Evolutionary conservation across 2,329 filamentous ascomycete genomes (phyloP).

Genomic region (Microdochium paspali): DNA sequence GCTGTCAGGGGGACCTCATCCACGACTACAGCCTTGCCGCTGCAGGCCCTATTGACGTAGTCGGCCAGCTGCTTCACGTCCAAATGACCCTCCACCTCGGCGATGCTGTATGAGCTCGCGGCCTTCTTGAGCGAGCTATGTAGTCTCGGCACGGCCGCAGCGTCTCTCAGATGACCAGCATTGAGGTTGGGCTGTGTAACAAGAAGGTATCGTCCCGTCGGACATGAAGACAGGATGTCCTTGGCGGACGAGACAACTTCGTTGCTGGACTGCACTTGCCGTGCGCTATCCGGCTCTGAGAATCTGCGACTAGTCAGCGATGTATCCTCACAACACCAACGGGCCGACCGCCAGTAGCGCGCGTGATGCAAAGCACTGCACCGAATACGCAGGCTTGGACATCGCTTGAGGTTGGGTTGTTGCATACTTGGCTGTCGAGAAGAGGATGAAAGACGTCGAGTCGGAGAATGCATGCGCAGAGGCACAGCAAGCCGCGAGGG

Average conservation of each 20-base stretch:
- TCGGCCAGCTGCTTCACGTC: slow-evolving; percentile 29
- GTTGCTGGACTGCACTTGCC: slow-evolving; percentile 39
- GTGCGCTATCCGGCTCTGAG: slow-evolving; percentile 15
- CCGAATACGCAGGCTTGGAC: slow-evolving; percentile 5
- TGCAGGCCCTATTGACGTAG: slow-evolving; percentile 38
- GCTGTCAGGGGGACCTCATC: slow-evolving; percentile 30
- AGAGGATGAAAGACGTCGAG: slow-evolving; percentile 80
- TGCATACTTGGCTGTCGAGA: slow-evolving; percentile 70
- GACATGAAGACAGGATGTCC: slow-evolving; percentile 54
- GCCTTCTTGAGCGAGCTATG: slow-evolving; percentile 29
- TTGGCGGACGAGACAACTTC: slow-evolving; percentile 32
- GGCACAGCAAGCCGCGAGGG: slow-evolving; percentile 44
- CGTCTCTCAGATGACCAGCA: slow-evolving; percentile 53
- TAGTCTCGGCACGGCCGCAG: slow-evolving; percentile 38
- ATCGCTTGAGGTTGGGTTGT: slow-evolving; percentile 3
- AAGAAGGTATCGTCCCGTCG: slow-evolving; percentile 67
- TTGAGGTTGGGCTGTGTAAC: slow-evolving; percentile 69
- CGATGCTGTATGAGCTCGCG: slow-evolving; percentile 34
- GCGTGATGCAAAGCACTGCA: slow-evolving; percentile 1
- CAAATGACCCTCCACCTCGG: slow-evolving; percentile 47
- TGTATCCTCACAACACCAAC: slow-evolving; percentile 5
- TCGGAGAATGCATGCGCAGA: slow-evolving; percentile 67
- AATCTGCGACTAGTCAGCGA: slow-evolving; percentile 20
- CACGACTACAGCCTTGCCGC: slow-evolving; percentile 26
- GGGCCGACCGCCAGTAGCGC: no score